phyloP scores from a whole-genome alignment of 2,329 filamentous ascomycete genomes.

The Arthrinium phaeospermum region DNA sequence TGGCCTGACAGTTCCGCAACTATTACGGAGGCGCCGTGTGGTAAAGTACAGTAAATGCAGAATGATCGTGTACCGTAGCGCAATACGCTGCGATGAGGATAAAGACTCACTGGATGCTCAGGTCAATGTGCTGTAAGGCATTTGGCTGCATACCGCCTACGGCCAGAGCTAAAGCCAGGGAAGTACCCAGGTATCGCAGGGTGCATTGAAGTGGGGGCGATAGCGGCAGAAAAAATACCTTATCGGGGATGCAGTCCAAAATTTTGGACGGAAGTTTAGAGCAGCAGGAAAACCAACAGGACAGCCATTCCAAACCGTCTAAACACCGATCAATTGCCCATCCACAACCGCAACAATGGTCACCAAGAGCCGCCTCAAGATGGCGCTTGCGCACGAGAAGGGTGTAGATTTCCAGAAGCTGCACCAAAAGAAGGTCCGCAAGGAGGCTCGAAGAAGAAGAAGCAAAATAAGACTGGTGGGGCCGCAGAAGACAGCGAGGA shows the following conservation, averaged over 20 bases:
- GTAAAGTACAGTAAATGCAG: neutral
- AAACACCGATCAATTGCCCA: neutral
- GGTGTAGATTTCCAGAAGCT: constrained; percentile 43
- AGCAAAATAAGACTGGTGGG: constrained; percentile 31
- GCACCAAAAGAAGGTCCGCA: constrained; percentile 26
- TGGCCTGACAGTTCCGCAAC: neutral
- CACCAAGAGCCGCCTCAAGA: constrained; percentile 46
- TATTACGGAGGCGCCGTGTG: neutral
- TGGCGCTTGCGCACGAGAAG: constrained; percentile 46
- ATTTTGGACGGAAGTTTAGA: neutral
- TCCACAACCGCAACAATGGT: constrained; percentile 28
- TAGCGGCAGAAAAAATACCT: constrained; percentile 17
- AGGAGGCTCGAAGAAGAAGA: constrained; percentile 36
- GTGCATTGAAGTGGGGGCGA: neutral
- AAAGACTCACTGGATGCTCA: neutral
- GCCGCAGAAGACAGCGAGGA: constrained; percentile 30
- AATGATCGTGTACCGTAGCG: neutral
- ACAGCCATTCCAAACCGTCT: constrained; percentile 3
- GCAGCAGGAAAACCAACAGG: constrained; percentile 5
- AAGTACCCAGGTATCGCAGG: neutral
- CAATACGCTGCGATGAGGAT: too few species aligned
- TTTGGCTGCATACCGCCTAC: neutral
- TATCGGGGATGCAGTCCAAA: constrained; percentile 17
- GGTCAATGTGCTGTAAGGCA: neutral
- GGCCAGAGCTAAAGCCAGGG: too few species aligned